These are phyloP conservation scores for Trametopsis cervina DNA, from an alignment of 768 basidiomycete species.

Conservation along the genomic window DNA sequence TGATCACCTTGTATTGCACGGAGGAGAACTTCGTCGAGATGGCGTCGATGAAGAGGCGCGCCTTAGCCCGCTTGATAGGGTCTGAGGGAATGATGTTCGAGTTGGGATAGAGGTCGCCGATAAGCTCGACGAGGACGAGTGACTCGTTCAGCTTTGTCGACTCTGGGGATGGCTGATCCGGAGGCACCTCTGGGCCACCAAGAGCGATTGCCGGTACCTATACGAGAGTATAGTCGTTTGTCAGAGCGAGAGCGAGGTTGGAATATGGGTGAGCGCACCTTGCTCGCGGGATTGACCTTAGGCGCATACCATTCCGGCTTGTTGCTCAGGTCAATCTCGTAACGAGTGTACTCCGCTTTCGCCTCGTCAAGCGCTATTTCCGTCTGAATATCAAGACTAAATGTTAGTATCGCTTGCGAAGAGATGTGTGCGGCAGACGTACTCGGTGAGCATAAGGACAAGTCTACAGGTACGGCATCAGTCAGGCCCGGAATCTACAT, in stretches of 20 bases:
- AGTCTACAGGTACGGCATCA: slow-evolving; percentile 25
- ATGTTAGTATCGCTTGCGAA: neutral
- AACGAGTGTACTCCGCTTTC: slow-evolving; percentile 35
- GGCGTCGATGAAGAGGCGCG: slow-evolving; percentile 57
- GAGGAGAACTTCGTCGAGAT: slow-evolving; percentile 40
- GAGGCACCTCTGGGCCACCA: slow-evolving; percentile 50
- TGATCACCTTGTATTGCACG: slow-evolving; percentile 29
- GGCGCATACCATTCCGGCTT: slow-evolving; percentile 67
- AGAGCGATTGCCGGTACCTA: slow-evolving; percentile 56
- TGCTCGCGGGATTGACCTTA: slow-evolving; percentile 59
- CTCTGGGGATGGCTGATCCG: slow-evolving; percentile 51
- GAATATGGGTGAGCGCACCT: slow-evolving; percentile 33
- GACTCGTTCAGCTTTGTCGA: slow-evolving; percentile 60
- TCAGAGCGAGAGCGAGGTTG: neutral
- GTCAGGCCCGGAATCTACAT: neutral
- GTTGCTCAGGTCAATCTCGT: slow-evolving; percentile 52
- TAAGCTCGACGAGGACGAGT: slow-evolving; percentile 57
- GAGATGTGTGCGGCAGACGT: slow-evolving; percentile 5
- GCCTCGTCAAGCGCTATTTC: slow-evolving; percentile 59
- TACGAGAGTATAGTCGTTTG: neutral
- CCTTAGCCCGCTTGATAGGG: slow-evolving; percentile 49
- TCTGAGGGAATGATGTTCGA: slow-evolving; percentile 45
- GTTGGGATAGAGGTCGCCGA: slow-evolving; percentile 51
- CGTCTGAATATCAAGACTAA: slow-evolving; percentile 27
- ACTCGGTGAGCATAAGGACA: slow-evolving; percentile 59